Base-by-base conservation (phyloP, 352 stramenopile genomes). In the Achlya hypogyna region DNA sequence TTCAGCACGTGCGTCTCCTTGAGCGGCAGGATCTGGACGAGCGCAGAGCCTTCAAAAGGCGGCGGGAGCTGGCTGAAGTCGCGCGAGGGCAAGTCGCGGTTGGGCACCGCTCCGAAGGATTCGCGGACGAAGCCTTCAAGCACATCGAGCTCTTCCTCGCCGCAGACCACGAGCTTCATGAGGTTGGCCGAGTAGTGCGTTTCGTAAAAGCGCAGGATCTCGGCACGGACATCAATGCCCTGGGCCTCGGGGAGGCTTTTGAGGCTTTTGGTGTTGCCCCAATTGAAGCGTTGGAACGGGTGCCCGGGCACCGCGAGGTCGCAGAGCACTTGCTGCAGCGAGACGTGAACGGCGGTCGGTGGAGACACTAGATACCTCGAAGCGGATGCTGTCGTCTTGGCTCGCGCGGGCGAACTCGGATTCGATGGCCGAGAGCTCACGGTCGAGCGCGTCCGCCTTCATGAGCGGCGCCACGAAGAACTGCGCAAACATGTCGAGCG, bases 401-500 rank as follows among this genome's bases (percentile, higher is more conserved):
- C 70, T 82, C 14, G 82, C 81, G 53, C 94, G 83, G 51, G 72
- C 83, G 65, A 96, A 96, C 72, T 97, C 89, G 6, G 83, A 95
- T 64, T 97, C 87, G 38, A 97, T 93, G 10, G 85, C 81, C 12
- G 78, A 81, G 27, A 96, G 70, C 64, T 97, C 89, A 18, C 88
- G 74, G 49, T 92, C 84, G 72, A 89, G 83, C 20, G 78, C 78
- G 31, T 93, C 84, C 10, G 78, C 71, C 60, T 87, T 89, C 38
- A 97, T 77, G 53, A 97, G 70, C 22, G 93, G 93, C 23, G 75
- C 78, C 56, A 97, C 89, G 77, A 98, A 98, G 67, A 97, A 98
- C 63, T 98, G 88, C 22, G 91, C 89, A 75, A 98, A 98, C 74
- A 95, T 97, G 62, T 96, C 87, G 9, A 97, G 72, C n/a, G 86